Evolutionary conservation across 2,329 filamentous ascomycete species (phyloP), one percentile per base, ranked within the genome.

Genomic region (Trichoderma endophyticum): DNA sequence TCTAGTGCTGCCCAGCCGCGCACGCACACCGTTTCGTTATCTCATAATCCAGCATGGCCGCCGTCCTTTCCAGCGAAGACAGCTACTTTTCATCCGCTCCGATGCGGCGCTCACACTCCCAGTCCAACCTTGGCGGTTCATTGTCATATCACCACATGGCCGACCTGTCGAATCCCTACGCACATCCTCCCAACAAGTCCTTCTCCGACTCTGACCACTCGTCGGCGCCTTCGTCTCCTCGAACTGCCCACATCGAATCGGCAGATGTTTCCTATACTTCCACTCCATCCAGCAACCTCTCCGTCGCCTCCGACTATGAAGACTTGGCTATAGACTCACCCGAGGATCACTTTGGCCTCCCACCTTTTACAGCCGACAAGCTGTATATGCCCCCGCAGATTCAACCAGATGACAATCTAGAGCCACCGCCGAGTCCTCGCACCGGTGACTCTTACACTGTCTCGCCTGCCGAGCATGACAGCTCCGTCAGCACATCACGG

Each of bases 281-380:
- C 2, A 92, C 90, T 3, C 87, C 90, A 5, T 86, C 87, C 21
- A 90, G 89, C 76, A 91, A 87, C 75, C 81, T 91, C 70, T 92
- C 90, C 14, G 81, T 92, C 70, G 86, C 88, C 70, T 88, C 86
- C 61, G 86, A 88, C 72, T 87, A 84, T 76, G 87, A 89, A 65
- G 84, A 86, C 14, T 80, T 87, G 70, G 79, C 83, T 56, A 81
- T 85, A 60, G 82, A 87, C 73, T 77, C 79, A 6, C 80, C 84
- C 48, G 83, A 86, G 48, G 86, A 89, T 57, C 82, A 83, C 67
- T 84, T 86, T 60, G 79, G 83, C 66, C 77, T 87, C 6, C 82
- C 85, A 1, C 81, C 83, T 11, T 85, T 86, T 73, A 82, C 83
- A 60, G 82, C 85, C 65, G 81, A 84, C 26, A 83, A 83, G 15